Conservation (phyloP, 1,284 basidiomycete species). For the Tilletia horrida region DNA sequence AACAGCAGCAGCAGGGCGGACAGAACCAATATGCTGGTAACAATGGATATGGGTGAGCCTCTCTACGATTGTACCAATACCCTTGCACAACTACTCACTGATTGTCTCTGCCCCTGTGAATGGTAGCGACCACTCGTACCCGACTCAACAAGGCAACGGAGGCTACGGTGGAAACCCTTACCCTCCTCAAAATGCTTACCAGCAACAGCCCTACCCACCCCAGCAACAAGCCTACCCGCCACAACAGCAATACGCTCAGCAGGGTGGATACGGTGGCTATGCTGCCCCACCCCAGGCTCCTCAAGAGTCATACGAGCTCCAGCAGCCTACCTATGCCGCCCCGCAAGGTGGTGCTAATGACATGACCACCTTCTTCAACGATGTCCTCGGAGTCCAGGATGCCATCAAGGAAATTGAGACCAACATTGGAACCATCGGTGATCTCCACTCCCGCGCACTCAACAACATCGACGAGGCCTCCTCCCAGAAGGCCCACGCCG, state of each 20-base stretch:
- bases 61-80: not conserved
- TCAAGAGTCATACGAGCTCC: conserved; percentile 27
- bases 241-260: conserved; percentile 29
- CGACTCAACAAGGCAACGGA: conserved; percentile 41
- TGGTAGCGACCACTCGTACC: conserved; percentile 49
- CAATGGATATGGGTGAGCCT: conserved; percentile 45
- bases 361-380: conserved; percentile 45
- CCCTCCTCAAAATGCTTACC: conserved; percentile 3
- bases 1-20: conserved; percentile 25
- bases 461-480: conserved; percentile 54
- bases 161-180: conserved; percentile 12
- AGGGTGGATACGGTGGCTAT: conserved; percentile 25
- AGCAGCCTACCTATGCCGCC: conserved; percentile 14
- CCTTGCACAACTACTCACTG: not conserved
- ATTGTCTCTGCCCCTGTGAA: not conserved
- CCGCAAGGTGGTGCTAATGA: conserved; percentile 18
- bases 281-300: conserved; percentile 13
- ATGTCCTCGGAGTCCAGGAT: conserved; percentile 50
- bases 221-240: conserved; percentile 19
- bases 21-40: conserved; percentile 39
- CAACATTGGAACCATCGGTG: conserved; percentile 51
- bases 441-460: conserved; percentile 51
- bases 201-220: conserved; percentile 21
- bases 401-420: conserved; percentile 51
- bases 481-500: conserved; percentile 49